phyloP scores from a whole-genome alignment of 1,284 basidiomycete genomes.

The Malassezia japonica region DNA sequence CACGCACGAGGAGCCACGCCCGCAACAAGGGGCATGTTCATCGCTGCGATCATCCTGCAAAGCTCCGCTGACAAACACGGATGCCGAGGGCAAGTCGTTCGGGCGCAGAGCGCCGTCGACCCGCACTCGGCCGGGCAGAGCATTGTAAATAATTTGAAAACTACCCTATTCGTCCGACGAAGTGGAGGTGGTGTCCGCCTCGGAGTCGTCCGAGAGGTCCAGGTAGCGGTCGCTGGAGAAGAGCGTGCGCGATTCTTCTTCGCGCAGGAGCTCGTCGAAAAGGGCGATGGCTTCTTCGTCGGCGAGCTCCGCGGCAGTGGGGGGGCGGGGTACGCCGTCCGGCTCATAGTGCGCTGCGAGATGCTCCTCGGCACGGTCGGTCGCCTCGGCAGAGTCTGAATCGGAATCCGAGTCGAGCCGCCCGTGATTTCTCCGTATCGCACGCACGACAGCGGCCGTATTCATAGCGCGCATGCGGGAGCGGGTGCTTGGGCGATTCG shows the following conservation, averaged over 20 bases:
- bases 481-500: slow-evolving; percentile 8
- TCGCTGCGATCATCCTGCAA: slow-evolving; percentile 2
- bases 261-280: slow-evolving; percentile 15
- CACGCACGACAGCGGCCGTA: slow-evolving; percentile 13
- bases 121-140: neutral
- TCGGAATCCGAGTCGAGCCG: slow-evolving; percentile 3
- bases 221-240: neutral
- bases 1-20: neutral
- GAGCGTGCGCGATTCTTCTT: slow-evolving; percentile 12
- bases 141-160: neutral
- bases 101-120: neutral
- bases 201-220: neutral
- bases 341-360: neutral
- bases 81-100: neutral
- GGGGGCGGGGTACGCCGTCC: neutral
- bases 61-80: slow-evolving; percentile 4
- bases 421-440: slow-evolving; percentile 1
- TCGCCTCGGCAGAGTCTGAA: no score
- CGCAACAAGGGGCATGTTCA: slow-evolving; percentile 3
- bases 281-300: slow-evolving; percentile 16
- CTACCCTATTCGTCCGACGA: neutral
- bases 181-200: neutral
- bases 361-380: no score
- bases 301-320: slow-evolving; percentile 3
- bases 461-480: neutral